Base-by-base conservation (phyloP, 2,329 filamentous ascomycete species). In the Colletotrichum nymphaeae region DNA sequence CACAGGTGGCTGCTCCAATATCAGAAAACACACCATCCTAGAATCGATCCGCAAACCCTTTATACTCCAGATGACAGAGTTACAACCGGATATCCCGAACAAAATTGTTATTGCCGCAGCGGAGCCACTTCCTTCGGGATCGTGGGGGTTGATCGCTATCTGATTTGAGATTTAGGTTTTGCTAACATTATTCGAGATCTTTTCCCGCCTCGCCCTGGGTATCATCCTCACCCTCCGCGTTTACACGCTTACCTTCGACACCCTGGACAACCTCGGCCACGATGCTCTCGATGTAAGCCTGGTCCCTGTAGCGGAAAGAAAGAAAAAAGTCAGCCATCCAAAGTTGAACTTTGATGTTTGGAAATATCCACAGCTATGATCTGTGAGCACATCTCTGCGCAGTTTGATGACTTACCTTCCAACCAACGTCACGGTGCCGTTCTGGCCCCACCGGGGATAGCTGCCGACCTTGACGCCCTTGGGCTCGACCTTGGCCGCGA, bases 381-480 rank as follows among this genome's bases (percentile, higher is more conserved):
- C 59, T 53, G 32, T 26, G 49, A 5, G 12, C 42, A 30, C 14
- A 8, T n/a, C 2, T 19, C 4, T 28, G 37, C 37, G 37, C 19
- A n/a, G 19, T 12, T 35, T 73, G 55, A 49, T 57, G 37, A 80
- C 83, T 77, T 79, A 89, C 87, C 84, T 86, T 76, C 91, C 90
- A 24, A 98, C 95, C 66, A 99, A 86, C 12, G 96, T 98, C 60
- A 98, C 95, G 0, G 95, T 97, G 83, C 98, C 98, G 78, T 91
- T 91, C 87, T 94, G 96, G 5, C 93, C 94, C 95, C 95, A 98
- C 68, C 95, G 88, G 46, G 97, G 97, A 83, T 99, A 98, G 83
- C 94, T 97, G 59, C 97, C 97, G 19, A 98, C 95, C 85, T 98
- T 98, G 78, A 98, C 89, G 3, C 95, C 95, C 78, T 89, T 91